phyloP scores from a whole-genome alignment of 768 basidiomycete genomes.

The Mrakia gelida region DNA sequence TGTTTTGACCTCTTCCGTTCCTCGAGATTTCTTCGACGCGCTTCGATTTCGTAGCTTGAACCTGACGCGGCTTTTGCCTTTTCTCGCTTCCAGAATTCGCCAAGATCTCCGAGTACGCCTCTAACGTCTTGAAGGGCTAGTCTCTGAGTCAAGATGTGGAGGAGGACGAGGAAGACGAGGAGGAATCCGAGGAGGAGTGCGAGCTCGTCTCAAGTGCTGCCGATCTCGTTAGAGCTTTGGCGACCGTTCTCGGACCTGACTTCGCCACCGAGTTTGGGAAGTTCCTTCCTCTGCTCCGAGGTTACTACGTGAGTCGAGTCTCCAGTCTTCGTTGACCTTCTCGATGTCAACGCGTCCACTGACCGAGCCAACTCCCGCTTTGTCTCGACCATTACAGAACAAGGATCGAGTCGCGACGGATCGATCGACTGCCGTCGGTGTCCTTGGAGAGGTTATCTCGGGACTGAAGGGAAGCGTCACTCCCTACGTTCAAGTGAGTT shows the following conservation, averaged over 20 bases:
- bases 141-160: slow-evolving; percentile 93
- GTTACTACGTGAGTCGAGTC: slow-evolving; percentile 67
- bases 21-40: neutral
- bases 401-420: slow-evolving; percentile 82
- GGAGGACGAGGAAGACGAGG: slow-evolving; percentile 57
- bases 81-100: slow-evolving; percentile 53
- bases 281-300: slow-evolving; percentile 85
- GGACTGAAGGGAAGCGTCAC: slow-evolving; percentile 85
- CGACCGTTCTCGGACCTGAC: slow-evolving; percentile 72
- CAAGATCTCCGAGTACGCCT: slow-evolving; percentile 69
- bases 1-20: slow-evolving; percentile 28
- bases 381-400: slow-evolving; percentile 47
- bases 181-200: slow-evolving; percentile 82
- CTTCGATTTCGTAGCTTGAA: no score
- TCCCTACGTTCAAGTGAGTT: slow-evolving; percentile 60
- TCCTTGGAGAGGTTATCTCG: slow-evolving; percentile 88
- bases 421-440: slow-evolving; percentile 86
- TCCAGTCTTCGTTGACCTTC: neutral
- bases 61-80: neutral
- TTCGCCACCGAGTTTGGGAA: slow-evolving; percentile 73
- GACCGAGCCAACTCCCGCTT: no score
- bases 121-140: slow-evolving; percentile 86
- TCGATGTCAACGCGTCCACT: no score
- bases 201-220: slow-evolving; percentile 89
- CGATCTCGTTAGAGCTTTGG: slow-evolving; percentile 85